Base-by-base conservation (phyloP, 805 yeast genomes). In the Metschnikowia hibisci region DNA sequence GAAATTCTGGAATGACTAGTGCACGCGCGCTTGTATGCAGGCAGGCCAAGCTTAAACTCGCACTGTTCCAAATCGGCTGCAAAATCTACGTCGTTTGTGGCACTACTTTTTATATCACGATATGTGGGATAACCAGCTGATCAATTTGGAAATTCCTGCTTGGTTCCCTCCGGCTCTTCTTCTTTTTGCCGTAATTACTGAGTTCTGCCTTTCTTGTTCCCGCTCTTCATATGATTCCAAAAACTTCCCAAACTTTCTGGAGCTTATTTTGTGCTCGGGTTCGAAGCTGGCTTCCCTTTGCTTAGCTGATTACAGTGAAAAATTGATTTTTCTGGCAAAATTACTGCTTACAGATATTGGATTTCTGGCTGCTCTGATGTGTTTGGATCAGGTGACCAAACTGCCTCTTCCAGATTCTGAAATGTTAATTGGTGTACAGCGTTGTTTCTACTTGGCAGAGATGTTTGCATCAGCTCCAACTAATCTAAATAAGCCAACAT, bases 401-500 rank as follows among this genome's bases (percentile, higher is more conserved):
- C 41, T 14, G 15, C 30, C 22, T 8, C 22, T 33, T 26, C 45
- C 36, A 6, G 52, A 48, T 15, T 25, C 45, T 16, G 39, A 35
- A 14, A 25, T 46, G 11, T 25, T 48, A 13, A 42, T 48, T 31
- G 23, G 34, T n/a, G 43, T 45, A 5, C 54, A 48, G 25, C 34
- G 34, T 12, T 50, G 54, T 28, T 43, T 48, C 23, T 35, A 47
- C 38, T 20, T 42, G 20, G 47, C 50, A 1, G 45, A 45, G 26
- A 28, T 34, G 34, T 27, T 41, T 13, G 34, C 40, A 7, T 25
- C 16, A 13, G 32, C 31, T 8, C 34, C 34, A 8, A 23, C 34
- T 9, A 9, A 14, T 15, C 4, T 15, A 6, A 28, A n/a, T n/a
- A n/a, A n/a, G 23, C 31, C 13, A 4, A 34, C 23, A 14, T 12